Conservation (phyloP, 2,329 filamentous ascomycete genomes). For the Microdochium trichocladiopsis region DNA sequence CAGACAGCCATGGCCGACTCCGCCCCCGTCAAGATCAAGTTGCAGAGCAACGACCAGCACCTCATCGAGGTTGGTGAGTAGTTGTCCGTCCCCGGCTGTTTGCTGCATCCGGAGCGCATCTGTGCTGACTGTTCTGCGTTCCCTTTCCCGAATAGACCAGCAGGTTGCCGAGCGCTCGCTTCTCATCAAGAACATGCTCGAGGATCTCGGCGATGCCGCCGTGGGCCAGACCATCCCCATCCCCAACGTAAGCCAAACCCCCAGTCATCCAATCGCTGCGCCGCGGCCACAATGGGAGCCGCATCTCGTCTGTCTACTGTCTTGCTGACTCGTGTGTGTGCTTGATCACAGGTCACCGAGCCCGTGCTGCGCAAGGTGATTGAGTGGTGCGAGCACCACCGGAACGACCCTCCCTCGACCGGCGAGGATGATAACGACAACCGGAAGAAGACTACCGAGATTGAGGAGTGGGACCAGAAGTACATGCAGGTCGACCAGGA, state of each 20-base stretch:
- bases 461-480: slow-evolving; percentile 99
- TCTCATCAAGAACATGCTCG: slow-evolving; percentile 97
- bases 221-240: slow-evolving; percentile 73
- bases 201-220: slow-evolving; percentile 70
- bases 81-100: slow-evolving; percentile 2
- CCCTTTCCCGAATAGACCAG: slow-evolving; percentile 49
- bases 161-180: slow-evolving; percentile 84
- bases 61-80: slow-evolving; percentile 39
- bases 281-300: no score
- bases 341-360: slow-evolving; percentile 65
- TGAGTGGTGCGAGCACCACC: slow-evolving; percentile 97
- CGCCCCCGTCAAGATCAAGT: slow-evolving; percentile 29
- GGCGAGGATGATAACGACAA: slow-evolving; percentile 88
- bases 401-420: slow-evolving; percentile 73
- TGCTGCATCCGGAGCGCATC: slow-evolving; percentile 3
- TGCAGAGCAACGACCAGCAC: slow-evolving; percentile 44
- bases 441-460: slow-evolving; percentile 97
- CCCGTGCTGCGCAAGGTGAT: slow-evolving; percentile 91
- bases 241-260: slow-evolving; percentile 55
- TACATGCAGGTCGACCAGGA: slow-evolving; percentile 99
- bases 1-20: slow-evolving; percentile 8
- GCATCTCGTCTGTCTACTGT: background rate
- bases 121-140: background rate
- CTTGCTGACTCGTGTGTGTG: background rate
- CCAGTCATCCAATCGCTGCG: no score